These are phyloP conservation scores for Metschnikowia koreensis DNA, from an alignment of 805 yeast genomes.

Conservation along the genomic window DNA sequence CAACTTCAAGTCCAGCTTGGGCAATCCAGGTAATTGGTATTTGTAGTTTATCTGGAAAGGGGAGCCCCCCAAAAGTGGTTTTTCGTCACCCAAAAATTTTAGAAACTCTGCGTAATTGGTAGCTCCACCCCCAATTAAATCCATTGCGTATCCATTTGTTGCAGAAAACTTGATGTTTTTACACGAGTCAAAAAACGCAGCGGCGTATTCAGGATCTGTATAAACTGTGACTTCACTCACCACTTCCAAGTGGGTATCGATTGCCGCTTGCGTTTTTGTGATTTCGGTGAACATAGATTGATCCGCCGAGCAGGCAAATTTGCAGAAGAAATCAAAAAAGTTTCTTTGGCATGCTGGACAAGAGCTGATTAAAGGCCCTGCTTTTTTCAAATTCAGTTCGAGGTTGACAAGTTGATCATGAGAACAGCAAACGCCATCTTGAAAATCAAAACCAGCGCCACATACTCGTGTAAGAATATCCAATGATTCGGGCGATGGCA, in stretches of 20 bases:
- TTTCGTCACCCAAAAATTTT: slow-evolving; percentile 90
- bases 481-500: slow-evolving; percentile 45
- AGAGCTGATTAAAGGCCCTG: slow-evolving; percentile 42
- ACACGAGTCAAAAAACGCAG: slow-evolving; percentile 75
- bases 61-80: slow-evolving; percentile 91
- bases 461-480: slow-evolving; percentile 57
- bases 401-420: slow-evolving; percentile 56
- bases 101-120: slow-evolving; percentile 65
- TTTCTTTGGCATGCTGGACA: slow-evolving; percentile 91
- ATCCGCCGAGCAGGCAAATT: slow-evolving; percentile 85
- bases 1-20: slow-evolving; percentile 20
- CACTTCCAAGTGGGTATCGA: slow-evolving; percentile 50
- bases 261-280: slow-evolving; percentile 48
- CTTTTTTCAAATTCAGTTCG: slow-evolving; percentile 38
- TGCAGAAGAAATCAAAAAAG: slow-evolving; percentile 80
- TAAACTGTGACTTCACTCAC: slow-evolving; percentile 71
- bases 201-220: slow-evolving; percentile 60
- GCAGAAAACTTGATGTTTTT: slow-evolving; percentile 88
- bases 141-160: slow-evolving; percentile 96
- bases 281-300: slow-evolving; percentile 76
- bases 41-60: slow-evolving; percentile 88
- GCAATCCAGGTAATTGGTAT: slow-evolving; percentile 35
- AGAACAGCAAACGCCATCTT: slow-evolving; percentile 67
- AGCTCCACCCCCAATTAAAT: slow-evolving; percentile 97
- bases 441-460: slow-evolving; percentile 62